These are phyloP conservation scores for Inonotus hispidus DNA, from an alignment of 1,284 basidiomycete genomes.

Conservation along the genomic window DNA sequence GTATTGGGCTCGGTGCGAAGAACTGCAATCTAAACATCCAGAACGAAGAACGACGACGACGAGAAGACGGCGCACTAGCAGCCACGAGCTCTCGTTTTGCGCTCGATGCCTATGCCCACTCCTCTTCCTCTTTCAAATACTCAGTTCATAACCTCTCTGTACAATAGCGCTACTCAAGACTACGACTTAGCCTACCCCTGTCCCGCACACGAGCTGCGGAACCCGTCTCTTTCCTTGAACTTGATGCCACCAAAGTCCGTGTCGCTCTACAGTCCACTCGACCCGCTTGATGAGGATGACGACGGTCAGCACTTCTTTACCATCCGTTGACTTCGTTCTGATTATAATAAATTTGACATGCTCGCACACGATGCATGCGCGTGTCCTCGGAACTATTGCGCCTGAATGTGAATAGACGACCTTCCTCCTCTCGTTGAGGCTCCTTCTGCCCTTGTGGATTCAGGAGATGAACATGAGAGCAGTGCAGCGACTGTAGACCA, in stretches of 20 bases:
- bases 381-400: not conserved
- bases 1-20: not conserved
- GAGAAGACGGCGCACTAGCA: not conserved
- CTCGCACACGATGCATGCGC: not conserved
- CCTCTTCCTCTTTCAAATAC: not conserved
- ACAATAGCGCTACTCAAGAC: not conserved
- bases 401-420: conserved; percentile 25
- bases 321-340: not conserved
- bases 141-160: not conserved
- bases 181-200: not conserved
- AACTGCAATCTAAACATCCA: not conserved
- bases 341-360: not conserved
- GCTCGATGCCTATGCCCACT: not conserved
- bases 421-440: conserved; percentile 49
- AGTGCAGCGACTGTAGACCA: not conserved
- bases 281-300: conserved; percentile 6
- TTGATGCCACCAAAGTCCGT: not conserved
- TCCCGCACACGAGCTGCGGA: not conserved
- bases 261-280: not conserved
- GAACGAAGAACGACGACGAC: not conserved
- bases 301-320: not conserved
- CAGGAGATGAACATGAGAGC: not conserved
- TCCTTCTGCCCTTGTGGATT: conserved; percentile 24
- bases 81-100: not conserved
- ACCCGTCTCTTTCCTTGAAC: not conserved